Evolutionary conservation across 352 stramenopile genomes (phyloP), one percentile per base, ranked within the genome.

Genomic region (Globisporangium polare): DNA sequence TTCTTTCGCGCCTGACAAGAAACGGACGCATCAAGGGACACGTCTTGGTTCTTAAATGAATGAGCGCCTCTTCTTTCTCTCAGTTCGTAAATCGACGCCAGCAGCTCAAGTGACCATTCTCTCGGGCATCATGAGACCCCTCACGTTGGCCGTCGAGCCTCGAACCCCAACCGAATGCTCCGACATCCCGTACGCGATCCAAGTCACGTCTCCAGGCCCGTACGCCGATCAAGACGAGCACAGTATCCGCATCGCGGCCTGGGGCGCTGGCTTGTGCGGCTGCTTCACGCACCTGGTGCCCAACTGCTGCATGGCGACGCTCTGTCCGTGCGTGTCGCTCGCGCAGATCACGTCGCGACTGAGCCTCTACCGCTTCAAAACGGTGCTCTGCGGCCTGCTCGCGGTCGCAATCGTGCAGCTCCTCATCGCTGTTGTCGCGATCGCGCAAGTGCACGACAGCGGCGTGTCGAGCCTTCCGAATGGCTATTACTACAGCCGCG

Each of bases 291-390:
- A 77, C 59, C 47, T 62, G 41, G 51, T 75, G 22, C 74, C 74
- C 31, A 82, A 79, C 61, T 74, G 65, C 57, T 68, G 43, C 58
- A 78, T 74, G 71, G 58, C 55, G 29, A 62, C 53, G 49, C 57
- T 61, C 50, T 71, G 56, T 22, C 65, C 71, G 29, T 78, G 67
- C 59, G 68, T 74, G n/a, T 74, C 66, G 29, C 58, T 74, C 26
- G 63, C 61, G 31, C 61, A 61, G 43, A 67, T 67, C 53, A 53
- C 61, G 3, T 53, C 61, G 24, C 61, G 45, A 17, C 29, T 66
- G 35, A 54, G 54, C 9, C 9, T 63, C 17, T 59, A 58, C 24
- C 53, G 62, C 26, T 67, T 49, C 56, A 53, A 45, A 43, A 64
- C n/a, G 17, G 53, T 66, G 43, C 52, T 66, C 39, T 60, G 46